phyloP scores from a whole-genome alignment of 163 green algal species.

The Chlamydomonas reinhardtii region DNA sequence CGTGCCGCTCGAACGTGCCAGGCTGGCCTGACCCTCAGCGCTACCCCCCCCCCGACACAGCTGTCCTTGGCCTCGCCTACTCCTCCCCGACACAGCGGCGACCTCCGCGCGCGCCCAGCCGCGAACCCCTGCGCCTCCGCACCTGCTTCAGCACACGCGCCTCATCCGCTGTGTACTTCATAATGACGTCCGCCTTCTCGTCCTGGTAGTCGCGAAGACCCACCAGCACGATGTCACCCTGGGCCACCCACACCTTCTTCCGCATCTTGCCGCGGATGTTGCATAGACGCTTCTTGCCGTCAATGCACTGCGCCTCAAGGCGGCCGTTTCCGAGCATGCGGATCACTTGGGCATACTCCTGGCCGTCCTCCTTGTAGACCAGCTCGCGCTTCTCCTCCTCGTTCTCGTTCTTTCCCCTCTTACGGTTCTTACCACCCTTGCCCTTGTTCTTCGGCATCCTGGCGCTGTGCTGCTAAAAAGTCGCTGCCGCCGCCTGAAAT shows the following conservation, averaged over 20 bases:
- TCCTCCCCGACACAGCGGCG: no score
- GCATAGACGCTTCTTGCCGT: slow-evolving; percentile 97
- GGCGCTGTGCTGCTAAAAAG: neutral
- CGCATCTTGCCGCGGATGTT: slow-evolving; percentile 99
- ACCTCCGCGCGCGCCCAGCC: no score
- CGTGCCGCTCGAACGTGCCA: no score
- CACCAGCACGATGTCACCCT: slow-evolving; percentile 97
- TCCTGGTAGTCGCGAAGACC: slow-evolving; percentile 97
- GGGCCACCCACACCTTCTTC: slow-evolving; percentile 97
- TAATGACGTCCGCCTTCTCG: slow-evolving; percentile 83
- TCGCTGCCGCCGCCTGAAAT: neutral
- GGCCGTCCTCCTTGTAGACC: slow-evolving; percentile 99
- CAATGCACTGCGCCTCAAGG: slow-evolving; percentile 98
- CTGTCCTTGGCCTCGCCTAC: no score
- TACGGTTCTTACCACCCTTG: slow-evolving; percentile 72
- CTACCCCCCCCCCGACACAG: no score
- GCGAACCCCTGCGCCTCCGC: neutral
- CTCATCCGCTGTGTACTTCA: slow-evolving; percentile 98
- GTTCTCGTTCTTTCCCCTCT: slow-evolving; percentile 97
- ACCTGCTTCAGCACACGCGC: slow-evolving; percentile 77
- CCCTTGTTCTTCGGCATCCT: slow-evolving; percentile 97
- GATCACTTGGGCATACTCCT: slow-evolving; percentile 93
- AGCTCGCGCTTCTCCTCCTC: slow-evolving; percentile 99
- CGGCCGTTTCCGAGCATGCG: slow-evolving; percentile 99
- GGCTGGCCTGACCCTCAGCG: no score